Evolutionary conservation across 2,329 filamentous ascomycete genomes (phyloP), one percentile per base, ranked within the genome.

Genomic region (Xenoacremonium recifei): DNA sequence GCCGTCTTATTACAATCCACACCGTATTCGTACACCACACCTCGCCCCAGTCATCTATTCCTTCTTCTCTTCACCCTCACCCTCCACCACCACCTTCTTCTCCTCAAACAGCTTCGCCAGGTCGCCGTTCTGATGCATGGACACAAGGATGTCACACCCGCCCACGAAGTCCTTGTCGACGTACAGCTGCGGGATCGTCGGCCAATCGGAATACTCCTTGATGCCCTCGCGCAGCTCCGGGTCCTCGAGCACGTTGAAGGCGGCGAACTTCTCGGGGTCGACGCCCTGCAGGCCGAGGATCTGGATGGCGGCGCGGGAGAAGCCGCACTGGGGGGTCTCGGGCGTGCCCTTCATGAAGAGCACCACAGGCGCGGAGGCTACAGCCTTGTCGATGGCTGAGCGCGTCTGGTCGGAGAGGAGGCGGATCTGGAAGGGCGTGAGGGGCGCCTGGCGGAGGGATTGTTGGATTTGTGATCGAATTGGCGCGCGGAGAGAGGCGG

Each of bases 311-410:
- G 92, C 92, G 58, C 91, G 82, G 45, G 92, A 97, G 76, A 96
- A 99, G 34, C 93, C 93, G 70, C 93, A 99, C 68, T 96, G 91
- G 16, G 93, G 93, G 47, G 82, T 89, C 71, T 96, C 91, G 44
- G 93, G 93, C 2, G 93, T 97, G 45, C 93, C 93, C 75, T 99
- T 99, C 93, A 99, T 99, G 76, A 99, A 99, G 43, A 99, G 77
- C 1, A 99, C 93, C 0, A 99, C 92, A 3, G 92, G 92, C 0
- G 91, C 87, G 1, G 90, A 91, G 18, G 72, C 76, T 13, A 99
- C 85, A 21, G 92, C 92, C 66, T 90, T 89, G 67, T 96, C 89
- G 59, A 99, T 99, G 19, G 91, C 90, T 29, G 81, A 70, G 48
- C 79, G 82, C 10, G 88, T 93, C 61, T 89, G 80, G 55, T 84